phyloP scores from a whole-genome alignment of 495 filamentous ascomycete genomes.

The Neurospora sp. region DNA sequence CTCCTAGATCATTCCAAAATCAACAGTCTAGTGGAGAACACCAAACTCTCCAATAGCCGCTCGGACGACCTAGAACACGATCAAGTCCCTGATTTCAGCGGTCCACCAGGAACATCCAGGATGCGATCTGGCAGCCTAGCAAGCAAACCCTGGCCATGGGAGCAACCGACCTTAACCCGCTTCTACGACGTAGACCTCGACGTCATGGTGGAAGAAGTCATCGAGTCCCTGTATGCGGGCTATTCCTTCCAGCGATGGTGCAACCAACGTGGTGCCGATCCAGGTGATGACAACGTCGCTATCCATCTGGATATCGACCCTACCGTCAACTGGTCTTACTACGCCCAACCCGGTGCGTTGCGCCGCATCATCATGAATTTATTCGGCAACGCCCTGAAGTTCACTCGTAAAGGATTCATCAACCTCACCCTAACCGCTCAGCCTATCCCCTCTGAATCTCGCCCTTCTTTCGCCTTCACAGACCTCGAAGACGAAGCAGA shows the following conservation, averaged over 20 bases:
- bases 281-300: constrained; percentile 26
- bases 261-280: constrained; percentile 12
- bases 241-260: not conserved
- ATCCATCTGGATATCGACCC: constrained; percentile 56
- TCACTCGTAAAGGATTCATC: constrained; percentile 58
- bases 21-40: constrained; percentile 1
- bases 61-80: not conserved
- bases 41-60: not conserved
- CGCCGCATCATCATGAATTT: constrained; percentile 73
- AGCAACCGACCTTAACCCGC: not conserved
- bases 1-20: constrained; percentile 1
- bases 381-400: constrained; percentile 77
- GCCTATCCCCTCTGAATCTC: not conserved
- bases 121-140: not conserved
- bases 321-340: constrained; percentile 49
- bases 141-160: not conserved
- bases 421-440: constrained; percentile 44
- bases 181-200: constrained; percentile 28
- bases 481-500: not conserved
- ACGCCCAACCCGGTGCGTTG: constrained; percentile 60
- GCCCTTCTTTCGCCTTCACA: not conserved
- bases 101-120: not conserved
- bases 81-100: not conserved
- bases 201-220: constrained; percentile 46
- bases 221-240: constrained; percentile 23